These are phyloP conservation scores for Capsella bursapastoris DNA, from an alignment of 345 rosid genomes.

Conservation along the genomic window DNA sequence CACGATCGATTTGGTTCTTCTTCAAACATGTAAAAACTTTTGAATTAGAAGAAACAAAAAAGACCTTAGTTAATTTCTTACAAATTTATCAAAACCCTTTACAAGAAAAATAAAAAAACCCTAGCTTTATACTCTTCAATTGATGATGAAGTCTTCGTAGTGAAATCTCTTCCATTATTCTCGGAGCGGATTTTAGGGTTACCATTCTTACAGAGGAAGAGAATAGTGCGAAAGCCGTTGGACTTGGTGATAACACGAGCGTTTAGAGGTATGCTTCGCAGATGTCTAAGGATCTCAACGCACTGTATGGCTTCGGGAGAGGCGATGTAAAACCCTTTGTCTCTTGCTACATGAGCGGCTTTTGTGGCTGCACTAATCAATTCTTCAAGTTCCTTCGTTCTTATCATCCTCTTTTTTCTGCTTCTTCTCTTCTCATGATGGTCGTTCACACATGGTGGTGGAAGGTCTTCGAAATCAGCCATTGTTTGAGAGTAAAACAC, in stretches of 20 bases:
- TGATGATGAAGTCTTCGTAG: not conserved
- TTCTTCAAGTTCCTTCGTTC: not conserved
- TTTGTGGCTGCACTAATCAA: not conserved
- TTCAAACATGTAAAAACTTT: not conserved
- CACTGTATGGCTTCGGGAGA: conserved; percentile 34
- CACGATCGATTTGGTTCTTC: conserved; percentile 10
- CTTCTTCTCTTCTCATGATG: conserved; percentile 7
- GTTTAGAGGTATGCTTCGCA: conserved; percentile 24
- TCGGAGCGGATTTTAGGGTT: conserved; percentile 41
- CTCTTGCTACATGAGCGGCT: conserved; percentile 32
- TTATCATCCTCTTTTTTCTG: not conserved
- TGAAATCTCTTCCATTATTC: not conserved
- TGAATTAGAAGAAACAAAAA: not conserved
- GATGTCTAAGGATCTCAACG: conserved; percentile 17
- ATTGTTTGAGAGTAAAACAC: not conserved
- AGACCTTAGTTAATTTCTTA: not conserved
- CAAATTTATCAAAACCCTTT: not conserved
- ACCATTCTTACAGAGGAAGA: conserved; percentile 16
- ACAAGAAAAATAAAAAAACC: not conserved
- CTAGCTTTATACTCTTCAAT: not conserved
- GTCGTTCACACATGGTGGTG: conserved; percentile 1
- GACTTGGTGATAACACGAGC: conserved; percentile 12
- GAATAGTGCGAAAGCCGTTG: not conserved
- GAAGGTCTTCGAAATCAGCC: conserved; percentile 15
- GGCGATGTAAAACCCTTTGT: conserved; percentile 32